phyloP scores from a whole-genome alignment of 306 rosid genomes.

The Gillenia trifoliata region DNA sequence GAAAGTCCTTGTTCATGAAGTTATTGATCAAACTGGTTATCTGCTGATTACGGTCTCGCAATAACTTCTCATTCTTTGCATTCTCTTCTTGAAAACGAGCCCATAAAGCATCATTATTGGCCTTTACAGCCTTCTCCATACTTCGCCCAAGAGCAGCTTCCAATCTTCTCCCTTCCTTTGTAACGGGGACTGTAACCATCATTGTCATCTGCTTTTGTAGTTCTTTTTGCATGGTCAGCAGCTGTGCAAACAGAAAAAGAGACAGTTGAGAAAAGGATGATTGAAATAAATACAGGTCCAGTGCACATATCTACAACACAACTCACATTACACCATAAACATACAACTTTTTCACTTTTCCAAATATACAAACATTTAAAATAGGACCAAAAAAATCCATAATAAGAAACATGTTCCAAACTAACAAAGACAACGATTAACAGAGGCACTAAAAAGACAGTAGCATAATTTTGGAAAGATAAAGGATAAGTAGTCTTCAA shows the following conservation, averaged over 20 bases:
- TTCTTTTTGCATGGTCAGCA: conserved; percentile 74
- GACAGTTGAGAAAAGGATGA: conserved; percentile 1
- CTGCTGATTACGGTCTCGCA: conserved; percentile 64
- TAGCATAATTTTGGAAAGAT: background rate
- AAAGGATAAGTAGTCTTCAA: background rate
- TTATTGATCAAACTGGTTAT: conserved; percentile 48
- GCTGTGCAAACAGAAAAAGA: conserved; percentile 38
- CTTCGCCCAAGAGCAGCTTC: conserved; percentile 73
- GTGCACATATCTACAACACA: background rate
- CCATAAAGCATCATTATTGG: conserved; percentile 78
- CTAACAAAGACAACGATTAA: background rate
- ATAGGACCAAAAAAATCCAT: background rate
- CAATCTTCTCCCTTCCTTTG: conserved; percentile 89
- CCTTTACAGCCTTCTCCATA: conserved; percentile 77
- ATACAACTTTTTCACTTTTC: background rate
- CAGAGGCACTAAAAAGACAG: background rate
- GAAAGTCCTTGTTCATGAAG: conserved; percentile 71
- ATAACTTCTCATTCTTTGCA: conserved; percentile 70
- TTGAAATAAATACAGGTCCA: background rate
- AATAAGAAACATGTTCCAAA: background rate
- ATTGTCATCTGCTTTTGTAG: conserved; percentile 82
- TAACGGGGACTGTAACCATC: conserved; percentile 65
- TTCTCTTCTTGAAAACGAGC: conserved; percentile 89
- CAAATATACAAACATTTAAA: background rate
- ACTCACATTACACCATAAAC: background rate